phyloP scores from a whole-genome alignment of 257 asterid species.

The Solanum gracilifrons region DNA sequence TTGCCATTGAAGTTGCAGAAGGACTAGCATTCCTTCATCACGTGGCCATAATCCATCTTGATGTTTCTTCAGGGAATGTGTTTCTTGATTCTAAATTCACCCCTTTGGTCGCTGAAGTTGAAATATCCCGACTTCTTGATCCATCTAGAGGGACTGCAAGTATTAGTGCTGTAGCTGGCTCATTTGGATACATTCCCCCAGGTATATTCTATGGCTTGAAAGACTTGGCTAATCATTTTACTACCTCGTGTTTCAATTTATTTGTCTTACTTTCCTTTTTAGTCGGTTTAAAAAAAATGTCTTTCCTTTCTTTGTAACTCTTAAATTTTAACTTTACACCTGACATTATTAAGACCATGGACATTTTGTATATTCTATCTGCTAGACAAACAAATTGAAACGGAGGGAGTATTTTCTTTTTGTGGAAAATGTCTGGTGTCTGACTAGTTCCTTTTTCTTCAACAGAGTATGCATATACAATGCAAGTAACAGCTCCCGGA shows the following conservation, averaged over 20 bases:
- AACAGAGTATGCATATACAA: conserved; percentile 96
- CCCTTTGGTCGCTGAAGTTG: conserved; percentile 82
- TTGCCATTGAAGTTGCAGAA: conserved; percentile 88
- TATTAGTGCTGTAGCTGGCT: conserved; percentile 97
- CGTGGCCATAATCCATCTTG: conserved; percentile 87
- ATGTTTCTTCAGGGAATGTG: conserved; percentile 84
- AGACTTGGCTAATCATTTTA: neutral
- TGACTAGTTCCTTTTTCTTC: neutral
- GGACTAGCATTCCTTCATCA: conserved; percentile 83
- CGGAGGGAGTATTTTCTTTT: neutral
- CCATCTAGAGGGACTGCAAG: conserved; percentile 98
- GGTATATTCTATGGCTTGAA: conserved; percentile 31
- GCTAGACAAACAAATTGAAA: neutral
- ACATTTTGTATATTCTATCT: neutral
- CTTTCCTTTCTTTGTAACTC: neutral
- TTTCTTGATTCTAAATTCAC: conserved; percentile 58
- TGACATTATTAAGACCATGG: neutral
- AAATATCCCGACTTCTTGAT: conserved; percentile 87
- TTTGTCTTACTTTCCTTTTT: neutral
- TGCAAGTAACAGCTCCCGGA: conserved; percentile 99
- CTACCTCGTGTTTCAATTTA: neutral
- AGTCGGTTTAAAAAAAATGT: neutral
- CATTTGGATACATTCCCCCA: conserved; percentile 98
- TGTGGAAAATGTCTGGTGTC: neutral
- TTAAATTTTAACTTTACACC: neutral